These are phyloP conservation scores for Mortierella polycephala DNA, from an alignment of 371 early-diverging fungal genomes.

Conservation along the genomic window DNA sequence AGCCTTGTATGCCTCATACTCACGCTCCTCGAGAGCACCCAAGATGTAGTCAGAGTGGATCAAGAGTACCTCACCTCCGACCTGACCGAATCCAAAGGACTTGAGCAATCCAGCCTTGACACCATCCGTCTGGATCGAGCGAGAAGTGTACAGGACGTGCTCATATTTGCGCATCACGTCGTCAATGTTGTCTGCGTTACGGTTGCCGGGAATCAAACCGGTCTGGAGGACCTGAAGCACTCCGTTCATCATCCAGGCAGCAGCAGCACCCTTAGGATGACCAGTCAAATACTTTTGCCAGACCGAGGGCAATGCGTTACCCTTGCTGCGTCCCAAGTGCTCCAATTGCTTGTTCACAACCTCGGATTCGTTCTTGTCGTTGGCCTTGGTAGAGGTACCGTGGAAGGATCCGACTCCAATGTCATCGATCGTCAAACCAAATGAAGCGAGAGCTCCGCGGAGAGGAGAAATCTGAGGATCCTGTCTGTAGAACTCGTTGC, in stretches of 20 bases:
- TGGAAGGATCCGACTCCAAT: constrained; percentile 98
- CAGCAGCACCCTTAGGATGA: constrained; percentile 97
- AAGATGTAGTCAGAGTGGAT: constrained; percentile 94
- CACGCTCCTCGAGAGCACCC: constrained; percentile 78
- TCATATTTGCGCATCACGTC: constrained; percentile 82
- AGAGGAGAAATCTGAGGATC: constrained; percentile 90
- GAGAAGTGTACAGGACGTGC: constrained; percentile 88
- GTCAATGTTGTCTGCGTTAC: constrained; percentile 96
- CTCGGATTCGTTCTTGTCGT: constrained; percentile 96
- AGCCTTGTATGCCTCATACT: constrained; percentile 78
- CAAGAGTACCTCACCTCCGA: constrained; percentile 92
- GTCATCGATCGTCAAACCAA: constrained; percentile 93
- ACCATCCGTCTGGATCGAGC: constrained; percentile 91
- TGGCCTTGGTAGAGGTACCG: constrained; percentile 96
- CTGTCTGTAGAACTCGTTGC: constrained; percentile 88
- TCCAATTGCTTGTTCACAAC: constrained; percentile 89
- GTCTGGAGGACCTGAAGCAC: constrained; percentile 88
- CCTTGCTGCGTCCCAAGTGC: constrained; percentile 91
- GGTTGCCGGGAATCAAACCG: constrained; percentile 95
- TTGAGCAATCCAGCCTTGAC: constrained; percentile 95
- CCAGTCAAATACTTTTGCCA: constrained; percentile 97
- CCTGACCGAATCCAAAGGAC: constrained; percentile 97
- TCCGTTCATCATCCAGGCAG: constrained; percentile 98
- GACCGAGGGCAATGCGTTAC: constrained; percentile 84
- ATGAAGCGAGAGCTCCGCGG: constrained; percentile 92